Evolutionary conservation across 164 flowering plant genomes (phyloP).

Genomic region (Stephania yunnanensis): DNA sequence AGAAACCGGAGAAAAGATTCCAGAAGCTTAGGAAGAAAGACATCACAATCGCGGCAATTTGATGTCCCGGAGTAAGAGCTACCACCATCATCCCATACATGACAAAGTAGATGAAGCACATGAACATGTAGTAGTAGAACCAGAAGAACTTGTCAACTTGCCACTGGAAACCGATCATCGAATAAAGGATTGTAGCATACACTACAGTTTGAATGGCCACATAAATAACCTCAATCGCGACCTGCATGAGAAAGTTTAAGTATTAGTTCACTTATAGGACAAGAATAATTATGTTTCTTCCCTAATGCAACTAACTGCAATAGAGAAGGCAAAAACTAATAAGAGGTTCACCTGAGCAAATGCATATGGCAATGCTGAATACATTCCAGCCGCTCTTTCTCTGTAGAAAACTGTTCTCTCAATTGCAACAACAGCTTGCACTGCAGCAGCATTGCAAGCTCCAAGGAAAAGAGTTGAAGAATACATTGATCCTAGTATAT

Average conservation of each 20-base stretch:
- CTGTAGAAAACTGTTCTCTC: conserved; percentile 62
- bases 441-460: conserved; percentile 37
- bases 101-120: conserved; percentile 43
- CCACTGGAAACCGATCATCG: conserved; percentile 56
- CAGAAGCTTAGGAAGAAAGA: conserved; percentile 55
- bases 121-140: conserved; percentile 49
- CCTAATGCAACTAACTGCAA: background rate
- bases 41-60: conserved; percentile 48
- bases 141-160: conserved; percentile 32
- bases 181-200: conserved; percentile 40
- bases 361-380: conserved; percentile 41
- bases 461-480: conserved; percentile 48
- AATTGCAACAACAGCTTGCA: conserved; percentile 43
- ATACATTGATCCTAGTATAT: conserved; percentile 53
- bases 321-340: background rate
- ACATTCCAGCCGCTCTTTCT: conserved; percentile 69
- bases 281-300: background rate
- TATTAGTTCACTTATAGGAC: background rate
- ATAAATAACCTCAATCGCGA: conserved; percentile 46
- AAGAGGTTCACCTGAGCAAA: conserved; percentile 37
- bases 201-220: conserved; percentile 38
- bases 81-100: conserved; percentile 57
- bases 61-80: conserved; percentile 47
- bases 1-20: conserved; percentile 63
- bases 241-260: conserved; percentile 26